A percentile compares a stretch with the other conserved stretches of the same genome.
Conservation (phyloP, 2,329 filamentous ascomycete species). For the Penicillium sp. region DNA sequence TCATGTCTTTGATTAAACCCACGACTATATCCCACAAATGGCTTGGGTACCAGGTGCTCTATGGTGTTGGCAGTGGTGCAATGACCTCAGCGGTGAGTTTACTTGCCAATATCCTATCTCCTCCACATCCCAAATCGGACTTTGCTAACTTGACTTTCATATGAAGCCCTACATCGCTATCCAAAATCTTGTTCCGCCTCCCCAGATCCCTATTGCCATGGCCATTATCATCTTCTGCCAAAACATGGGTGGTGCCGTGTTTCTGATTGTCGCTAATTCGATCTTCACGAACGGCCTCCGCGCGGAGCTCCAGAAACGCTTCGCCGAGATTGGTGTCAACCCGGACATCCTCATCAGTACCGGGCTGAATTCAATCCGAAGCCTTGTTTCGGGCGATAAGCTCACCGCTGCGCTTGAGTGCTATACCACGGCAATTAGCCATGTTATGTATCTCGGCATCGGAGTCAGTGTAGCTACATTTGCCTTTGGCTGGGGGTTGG, state of each 20-base stretch:
- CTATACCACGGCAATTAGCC: neutral
- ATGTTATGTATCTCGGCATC: neutral
- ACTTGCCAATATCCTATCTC: neutral
- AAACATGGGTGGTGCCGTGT: constrained; percentile 31
- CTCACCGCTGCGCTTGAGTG: neutral
- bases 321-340: constrained; percentile 18
- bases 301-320: constrained; percentile 8
- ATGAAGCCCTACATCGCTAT: constrained; percentile 23
- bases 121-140: neutral
- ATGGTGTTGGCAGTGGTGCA: constrained; percentile 25
- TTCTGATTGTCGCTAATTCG: constrained; percentile 29
- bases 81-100: constrained; percentile 7
- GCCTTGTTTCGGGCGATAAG: neutral
- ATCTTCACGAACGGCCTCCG: constrained; percentile 32
- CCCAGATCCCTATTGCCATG: constrained; percentile 28
- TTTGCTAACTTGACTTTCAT: constrained; percentile 5
- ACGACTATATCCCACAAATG: constrained; percentile 19
- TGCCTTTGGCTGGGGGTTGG: neutral
- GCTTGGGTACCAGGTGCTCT: constrained; percentile 35
- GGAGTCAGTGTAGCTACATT: neutral
- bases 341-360: neutral
- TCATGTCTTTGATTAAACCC: constrained; percentile 18
- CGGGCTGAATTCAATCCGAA: neutral
- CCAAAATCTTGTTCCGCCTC: constrained; percentile 23
- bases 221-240: constrained; percentile 30